Conservation (phyloP, 2,329 filamentous ascomycete genomes). For the Phialophora chinensis region DNA sequence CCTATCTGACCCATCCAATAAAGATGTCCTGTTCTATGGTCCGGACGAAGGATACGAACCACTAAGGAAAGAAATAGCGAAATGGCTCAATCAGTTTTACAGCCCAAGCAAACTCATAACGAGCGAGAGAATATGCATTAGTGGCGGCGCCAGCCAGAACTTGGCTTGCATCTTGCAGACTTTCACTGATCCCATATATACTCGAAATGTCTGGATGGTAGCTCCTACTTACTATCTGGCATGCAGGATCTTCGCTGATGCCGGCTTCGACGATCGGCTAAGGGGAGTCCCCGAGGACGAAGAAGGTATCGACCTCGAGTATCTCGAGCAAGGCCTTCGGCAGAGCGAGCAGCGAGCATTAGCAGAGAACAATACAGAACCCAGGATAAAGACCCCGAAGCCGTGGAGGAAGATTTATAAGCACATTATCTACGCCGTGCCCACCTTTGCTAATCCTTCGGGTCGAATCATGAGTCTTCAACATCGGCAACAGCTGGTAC, state of each 20-base stretch:
- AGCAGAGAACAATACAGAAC: conserved; percentile 47
- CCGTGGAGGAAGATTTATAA: conserved; percentile 78
- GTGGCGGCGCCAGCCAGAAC: conserved; percentile 84
- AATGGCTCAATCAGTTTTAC: conserved; percentile 73
- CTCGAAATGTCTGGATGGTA: conserved; percentile 77
- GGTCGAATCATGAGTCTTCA: conserved; percentile 77
- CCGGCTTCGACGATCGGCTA: conserved; percentile 71
- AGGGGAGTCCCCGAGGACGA: conserved; percentile 76
- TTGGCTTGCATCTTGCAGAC: conserved; percentile 77
- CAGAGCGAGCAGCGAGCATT: conserved; percentile 56
- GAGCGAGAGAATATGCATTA: conserved; percentile 73
- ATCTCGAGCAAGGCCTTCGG: conserved; percentile 59
- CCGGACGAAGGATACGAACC: conserved; percentile 75
- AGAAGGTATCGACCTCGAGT: conserved; percentile 74
- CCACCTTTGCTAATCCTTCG: conserved; percentile 87
- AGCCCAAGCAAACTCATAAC: conserved; percentile 49
- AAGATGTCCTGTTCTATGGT: conserved; percentile 74
- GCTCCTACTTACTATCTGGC: conserved; percentile 85
- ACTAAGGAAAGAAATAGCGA: conserved; percentile 70
- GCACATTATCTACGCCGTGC: conserved; percentile 86
- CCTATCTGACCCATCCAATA: conserved; percentile 27
- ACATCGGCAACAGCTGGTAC: conserved; percentile 71
- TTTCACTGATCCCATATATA: conserved; percentile 79
- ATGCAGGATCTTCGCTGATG: conserved; percentile 82
- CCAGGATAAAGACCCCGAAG: conserved; percentile 63